These are phyloP conservation scores for Borovskyia barvae DNA, from an alignment of 208 protist genomes.

Conservation along the genomic window DNA sequence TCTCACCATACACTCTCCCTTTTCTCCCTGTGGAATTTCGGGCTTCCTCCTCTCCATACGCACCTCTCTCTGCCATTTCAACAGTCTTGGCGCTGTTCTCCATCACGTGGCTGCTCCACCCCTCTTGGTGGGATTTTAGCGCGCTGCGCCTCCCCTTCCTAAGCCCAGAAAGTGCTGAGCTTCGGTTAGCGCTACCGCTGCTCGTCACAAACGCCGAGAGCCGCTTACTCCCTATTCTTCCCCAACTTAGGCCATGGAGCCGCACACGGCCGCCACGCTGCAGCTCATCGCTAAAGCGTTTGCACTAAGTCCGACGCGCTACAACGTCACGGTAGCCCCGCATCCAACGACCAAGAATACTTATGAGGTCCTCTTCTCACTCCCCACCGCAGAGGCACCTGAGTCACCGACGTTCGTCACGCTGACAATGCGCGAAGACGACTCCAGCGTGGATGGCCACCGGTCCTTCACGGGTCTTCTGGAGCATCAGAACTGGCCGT, in stretches of 20 bases:
- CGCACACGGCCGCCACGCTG: slow-evolving; percentile 4
- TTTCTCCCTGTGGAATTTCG: not conserved
- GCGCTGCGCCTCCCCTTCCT: too few relatives aligned
- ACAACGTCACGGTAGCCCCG: slow-evolving; percentile 56
- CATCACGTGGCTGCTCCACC: too few relatives aligned
- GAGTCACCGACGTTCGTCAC: slow-evolving; percentile 52
- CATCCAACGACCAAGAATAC: slow-evolving; percentile 28
- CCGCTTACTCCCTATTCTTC: not conserved
- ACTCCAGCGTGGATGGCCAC: not conserved
- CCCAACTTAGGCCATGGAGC: slow-evolving; percentile 6
- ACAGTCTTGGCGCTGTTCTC: too few relatives aligned
- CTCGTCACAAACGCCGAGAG: too few relatives aligned
- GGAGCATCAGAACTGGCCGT: slow-evolving; percentile 30
- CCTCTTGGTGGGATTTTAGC: too few relatives aligned
- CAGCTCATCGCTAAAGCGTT: slow-evolving; percentile 41
- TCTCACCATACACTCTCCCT: slow-evolving; percentile 1
- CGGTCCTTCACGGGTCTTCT: slow-evolving; percentile 25
- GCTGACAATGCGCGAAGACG: slow-evolving; percentile 23
- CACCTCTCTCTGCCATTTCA: not conserved
- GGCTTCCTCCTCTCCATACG: not conserved
- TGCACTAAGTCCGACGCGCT: slow-evolving; percentile 29
- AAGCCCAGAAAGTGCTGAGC: too few relatives aligned
- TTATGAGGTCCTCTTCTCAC: slow-evolving; percentile 56
- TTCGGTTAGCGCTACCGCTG: too few relatives aligned
- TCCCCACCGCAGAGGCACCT: slow-evolving; percentile 47